phyloP scores from a whole-genome alignment of 805 yeast species.

The Ogataea polymorpha region DNA sequence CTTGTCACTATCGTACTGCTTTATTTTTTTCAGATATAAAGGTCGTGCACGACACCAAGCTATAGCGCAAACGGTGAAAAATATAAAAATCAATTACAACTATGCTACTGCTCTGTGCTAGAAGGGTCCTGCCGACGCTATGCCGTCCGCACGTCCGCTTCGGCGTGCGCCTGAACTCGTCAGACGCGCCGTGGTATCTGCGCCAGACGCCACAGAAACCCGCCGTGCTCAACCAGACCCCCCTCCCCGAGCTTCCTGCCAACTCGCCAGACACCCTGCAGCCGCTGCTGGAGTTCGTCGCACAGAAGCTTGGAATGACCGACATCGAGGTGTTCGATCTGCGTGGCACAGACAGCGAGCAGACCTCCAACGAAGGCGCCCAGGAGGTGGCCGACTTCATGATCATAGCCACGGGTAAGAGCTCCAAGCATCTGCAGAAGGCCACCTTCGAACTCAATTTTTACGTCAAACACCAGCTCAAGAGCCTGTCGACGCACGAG shows the following conservation, averaged over 20 bases:
- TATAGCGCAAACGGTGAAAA: not conserved
- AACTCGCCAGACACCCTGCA: slow-evolving; percentile 53
- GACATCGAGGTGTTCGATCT: slow-evolving; percentile 67
- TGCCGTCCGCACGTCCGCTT: not conserved
- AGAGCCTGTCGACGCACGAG: slow-evolving; percentile 53
- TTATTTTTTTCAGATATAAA: slow-evolving; percentile 2
- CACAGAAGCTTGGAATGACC: slow-evolving; percentile 60
- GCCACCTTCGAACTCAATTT: slow-evolving; percentile 60
- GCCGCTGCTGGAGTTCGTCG: slow-evolving; percentile 44
- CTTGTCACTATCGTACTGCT: slow-evolving; percentile 7
- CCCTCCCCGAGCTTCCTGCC: slow-evolving; percentile 58
- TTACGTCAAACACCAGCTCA: slow-evolving; percentile 51
- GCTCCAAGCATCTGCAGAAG: slow-evolving; percentile 69
- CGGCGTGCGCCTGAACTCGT: slow-evolving; percentile 1
- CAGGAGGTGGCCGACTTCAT: slow-evolving; percentile 44
- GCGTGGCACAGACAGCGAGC: slow-evolving; percentile 34
- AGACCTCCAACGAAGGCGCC: slow-evolving; percentile 28
- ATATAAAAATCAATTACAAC: not conserved
- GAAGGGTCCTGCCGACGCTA: not conserved
- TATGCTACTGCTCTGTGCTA: not conserved
- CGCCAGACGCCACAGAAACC: slow-evolving; percentile 26
- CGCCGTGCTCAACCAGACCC: slow-evolving; percentile 23
- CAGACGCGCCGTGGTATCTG: slow-evolving; percentile 33
- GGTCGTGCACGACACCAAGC: slow-evolving; percentile 2
- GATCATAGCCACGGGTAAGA: slow-evolving; percentile 72